These are phyloP conservation scores for Allomyces macrogynus DNA, from an alignment of 192 early-diverging fungal species.

Conservation along the genomic window DNA sequence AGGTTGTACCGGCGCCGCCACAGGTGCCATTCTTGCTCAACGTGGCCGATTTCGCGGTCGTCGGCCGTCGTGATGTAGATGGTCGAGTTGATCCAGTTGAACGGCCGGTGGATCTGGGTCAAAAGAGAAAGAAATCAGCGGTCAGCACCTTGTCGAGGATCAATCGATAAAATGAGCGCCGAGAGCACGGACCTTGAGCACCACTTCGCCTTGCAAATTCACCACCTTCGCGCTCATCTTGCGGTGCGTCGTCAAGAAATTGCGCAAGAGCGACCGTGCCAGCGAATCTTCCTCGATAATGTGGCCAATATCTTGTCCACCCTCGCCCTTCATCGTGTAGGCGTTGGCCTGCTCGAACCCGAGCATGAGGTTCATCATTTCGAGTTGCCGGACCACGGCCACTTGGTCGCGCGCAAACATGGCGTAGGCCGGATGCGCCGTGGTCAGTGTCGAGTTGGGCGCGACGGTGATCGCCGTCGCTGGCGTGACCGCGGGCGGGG, in stretches of 20 bases:
- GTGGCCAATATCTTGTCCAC: constrained; percentile 46
- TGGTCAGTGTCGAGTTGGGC: too few relatives aligned
- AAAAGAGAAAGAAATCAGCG: background rate
- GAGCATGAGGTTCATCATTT: constrained; percentile 62
- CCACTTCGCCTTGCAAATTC: constrained; percentile 43
- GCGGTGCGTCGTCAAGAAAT: constrained; percentile 52
- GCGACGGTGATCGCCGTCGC: too few relatives aligned
- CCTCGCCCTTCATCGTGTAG: constrained; percentile 49
- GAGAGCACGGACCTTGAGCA: constrained; percentile 38
- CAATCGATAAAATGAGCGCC: too few relatives aligned
- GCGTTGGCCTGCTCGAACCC: constrained; percentile 77
- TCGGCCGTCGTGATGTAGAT: constrained; percentile 44
- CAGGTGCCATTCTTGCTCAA: constrained; percentile 69
- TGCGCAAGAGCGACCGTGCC: constrained; percentile 36
- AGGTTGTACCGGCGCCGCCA: constrained; percentile 64
- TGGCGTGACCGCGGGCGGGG: too few relatives aligned
- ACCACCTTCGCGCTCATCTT: constrained; percentile 52
- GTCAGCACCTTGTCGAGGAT: too few relatives aligned
- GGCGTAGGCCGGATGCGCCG: background rate
- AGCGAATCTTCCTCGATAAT: constrained; percentile 62
- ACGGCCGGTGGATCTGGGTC: constrained; percentile 23
- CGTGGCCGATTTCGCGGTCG: constrained; percentile 50
- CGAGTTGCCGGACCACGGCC: constrained; percentile 50
- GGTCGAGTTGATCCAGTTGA: constrained; percentile 55
- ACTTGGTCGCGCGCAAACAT: constrained; percentile 33